Base-by-base conservation (phyloP, 352 stramenopile genomes). In the Phytopythium litorale region DNA sequence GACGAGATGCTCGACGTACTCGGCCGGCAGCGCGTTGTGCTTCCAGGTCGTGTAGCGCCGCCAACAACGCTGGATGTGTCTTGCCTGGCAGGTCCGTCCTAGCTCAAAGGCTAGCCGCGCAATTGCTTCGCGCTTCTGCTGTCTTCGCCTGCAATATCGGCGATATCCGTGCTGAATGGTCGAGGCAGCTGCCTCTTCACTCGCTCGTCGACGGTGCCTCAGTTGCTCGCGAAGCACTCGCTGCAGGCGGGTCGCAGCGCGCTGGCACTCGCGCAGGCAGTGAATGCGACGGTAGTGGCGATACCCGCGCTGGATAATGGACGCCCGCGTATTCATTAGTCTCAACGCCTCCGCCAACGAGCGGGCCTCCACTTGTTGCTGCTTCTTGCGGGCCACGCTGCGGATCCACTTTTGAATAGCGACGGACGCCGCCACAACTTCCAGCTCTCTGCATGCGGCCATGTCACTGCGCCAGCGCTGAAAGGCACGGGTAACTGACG, bases 301-400 rank as follows among this genome's bases (percentile, higher is more conserved):
- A 43, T 76, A 76, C 19, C 30, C 46, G 30, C 56, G 63, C 64
- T 89, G 80, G 38, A 89, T 85, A 2, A 38, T 54, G 9, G n/a
- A 64, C 0, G 71, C 77, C 16, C 67, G 64, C 16, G 57, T 50
- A 3, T 49, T 23, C 54, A 73, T 32, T 11, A 58, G 50, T 19
- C 71, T 61, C 5, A 75, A 23, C 33, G 62, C 64, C 42, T 76
- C 55, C 8, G 25, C 38, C 55, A 60, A 32, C 0, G 55, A 52
- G 9, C 35, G 35, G 18, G 53, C 53, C 21, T 25, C 43, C 16
- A 13, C 15, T 18, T 15, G 13, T 42, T 4, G 40, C 33, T n/a
- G 28, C 33, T 35, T 55, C 21, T 42, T 7, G 12, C n/a, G 50
- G 5, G 19, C 58, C 49, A 71, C 32, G 18, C 54, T 54, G 1